These are phyloP conservation scores for Sphagnum magellanicum DNA, from an alignment of 228 moss, liverwort and hornwort genomes.

Conservation along the genomic window DNA sequence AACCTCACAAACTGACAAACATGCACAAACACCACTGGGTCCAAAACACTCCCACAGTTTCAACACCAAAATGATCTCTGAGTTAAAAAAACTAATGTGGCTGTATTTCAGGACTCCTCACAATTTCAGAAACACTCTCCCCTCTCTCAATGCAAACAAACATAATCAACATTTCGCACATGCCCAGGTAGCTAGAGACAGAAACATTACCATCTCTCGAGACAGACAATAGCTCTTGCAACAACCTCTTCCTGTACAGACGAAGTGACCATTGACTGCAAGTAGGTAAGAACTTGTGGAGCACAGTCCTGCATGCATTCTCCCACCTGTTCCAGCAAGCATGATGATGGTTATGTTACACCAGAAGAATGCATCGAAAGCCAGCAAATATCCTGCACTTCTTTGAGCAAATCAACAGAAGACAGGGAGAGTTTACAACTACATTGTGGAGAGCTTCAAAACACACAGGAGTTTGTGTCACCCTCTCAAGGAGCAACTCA, in stretches of 20 bases:
- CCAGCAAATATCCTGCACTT: no score
- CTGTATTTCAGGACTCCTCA: neutral
- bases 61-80: no score
- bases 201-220: slow-evolving; percentile 37
- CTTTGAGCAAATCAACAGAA: no score
- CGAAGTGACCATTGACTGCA: slow-evolving; percentile 21
- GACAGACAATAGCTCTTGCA: slow-evolving; percentile 29
- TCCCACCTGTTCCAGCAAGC: slow-evolving; percentile 21
- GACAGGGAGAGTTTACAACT: no score
- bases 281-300: slow-evolving; percentile 35
- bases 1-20: no score
- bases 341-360: no score
- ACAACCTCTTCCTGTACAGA: slow-evolving; percentile 11
- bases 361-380: no score
- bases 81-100: neutral
- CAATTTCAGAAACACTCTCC: neutral
- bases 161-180: neutral
- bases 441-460: no score
- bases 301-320: slow-evolving; percentile 43
- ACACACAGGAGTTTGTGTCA: no score
- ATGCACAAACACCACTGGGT: no score
- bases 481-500: no score
- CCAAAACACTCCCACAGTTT: no score
- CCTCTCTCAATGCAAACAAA: neutral
- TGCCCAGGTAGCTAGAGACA: neutral